A percentile compares a stretch with the other conserved stretches of the same genome.
phyloP scores from a whole-genome alignment of 805 yeast species.

The Wickerhamomyces chambardii region DNA sequence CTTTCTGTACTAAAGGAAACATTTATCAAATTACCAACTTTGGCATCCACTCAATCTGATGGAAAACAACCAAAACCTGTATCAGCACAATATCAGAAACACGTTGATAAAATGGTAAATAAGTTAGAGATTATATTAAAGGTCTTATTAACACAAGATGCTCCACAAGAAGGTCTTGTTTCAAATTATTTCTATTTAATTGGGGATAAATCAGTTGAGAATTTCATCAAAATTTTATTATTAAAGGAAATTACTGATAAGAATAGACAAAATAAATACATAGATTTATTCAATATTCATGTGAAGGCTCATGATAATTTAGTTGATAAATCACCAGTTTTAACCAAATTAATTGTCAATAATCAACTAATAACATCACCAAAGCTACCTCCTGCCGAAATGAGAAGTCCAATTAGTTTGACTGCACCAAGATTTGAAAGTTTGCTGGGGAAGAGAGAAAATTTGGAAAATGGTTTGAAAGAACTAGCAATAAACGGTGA shows the following conservation, averaged over 20 bases:
- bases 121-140: conserved; percentile 58
- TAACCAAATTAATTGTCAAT: conserved; percentile 12
- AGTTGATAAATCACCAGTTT: conserved; percentile 17
- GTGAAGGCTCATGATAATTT: conserved; percentile 15
- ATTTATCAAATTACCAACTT: conserved; percentile 22
- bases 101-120: conserved; percentile 31
- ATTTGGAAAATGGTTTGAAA: conserved; percentile 25
- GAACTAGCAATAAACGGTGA: conserved; percentile 40
- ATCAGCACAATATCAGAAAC: conserved; percentile 26
- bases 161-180: conserved; percentile 60
- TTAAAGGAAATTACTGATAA: conserved; percentile 43
- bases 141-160: conserved; percentile 50
- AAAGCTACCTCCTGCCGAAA: conserved; percentile 1
- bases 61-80: conserved; percentile 2
- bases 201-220: conserved; percentile 52
- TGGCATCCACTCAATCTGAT: conserved; percentile 5
- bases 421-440: conserved; percentile 18
- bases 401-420: conserved; percentile 10
- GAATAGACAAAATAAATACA: conserved; percentile 11
- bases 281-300: conserved; percentile 17
- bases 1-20: conserved; percentile 51
- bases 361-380: neutral
- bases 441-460: conserved; percentile 17
- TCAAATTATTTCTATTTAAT: conserved; percentile 57
- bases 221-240: conserved; percentile 56